These are phyloP conservation scores for Suillus sp. DNA, from an alignment of 768 basidiomycete species.

Conservation along the genomic window DNA sequence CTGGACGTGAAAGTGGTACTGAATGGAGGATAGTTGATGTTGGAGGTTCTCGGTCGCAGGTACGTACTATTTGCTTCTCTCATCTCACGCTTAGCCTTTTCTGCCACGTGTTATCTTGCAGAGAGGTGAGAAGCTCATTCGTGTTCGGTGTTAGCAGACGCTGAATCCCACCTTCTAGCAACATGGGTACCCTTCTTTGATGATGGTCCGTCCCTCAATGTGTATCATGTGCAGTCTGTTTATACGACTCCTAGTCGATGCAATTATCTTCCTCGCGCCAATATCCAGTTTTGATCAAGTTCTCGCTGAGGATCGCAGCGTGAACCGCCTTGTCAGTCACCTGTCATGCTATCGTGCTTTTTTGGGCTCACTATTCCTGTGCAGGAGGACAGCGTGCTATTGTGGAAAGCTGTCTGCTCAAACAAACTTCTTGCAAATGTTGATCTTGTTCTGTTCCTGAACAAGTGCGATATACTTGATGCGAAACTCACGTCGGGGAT, in stretches of 20 bases:
- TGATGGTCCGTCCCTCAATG: slow-evolving; percentile 37
- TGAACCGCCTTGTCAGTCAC: slow-evolving; percentile 49
- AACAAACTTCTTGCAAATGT: slow-evolving; percentile 72
- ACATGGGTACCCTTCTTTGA: slow-evolving; percentile 62
- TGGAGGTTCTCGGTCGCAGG: slow-evolving; percentile 54
- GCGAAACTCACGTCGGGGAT: slow-evolving; percentile 67
- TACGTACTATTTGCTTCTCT: slow-evolving; percentile 26
- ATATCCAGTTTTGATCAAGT: slow-evolving; percentile 61
- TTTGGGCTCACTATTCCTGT: not conserved
- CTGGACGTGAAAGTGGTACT: slow-evolving; percentile 50
- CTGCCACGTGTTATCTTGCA: slow-evolving; percentile 20
- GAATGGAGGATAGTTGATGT: slow-evolving; percentile 60
- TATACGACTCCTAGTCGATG: slow-evolving; percentile 33
- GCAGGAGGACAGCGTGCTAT: slow-evolving; percentile 74
- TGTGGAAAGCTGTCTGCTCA: slow-evolving; percentile 74
- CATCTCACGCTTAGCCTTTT: slow-evolving; percentile 1
- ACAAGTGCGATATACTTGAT: slow-evolving; percentile 78
- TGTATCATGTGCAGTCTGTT: not conserved
- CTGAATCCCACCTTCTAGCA: slow-evolving; percentile 27
- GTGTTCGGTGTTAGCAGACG: not conserved
- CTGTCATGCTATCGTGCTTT: not conserved
- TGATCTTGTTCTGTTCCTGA: slow-evolving; percentile 78
- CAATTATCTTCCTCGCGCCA: slow-evolving; percentile 62
- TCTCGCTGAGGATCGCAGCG: slow-evolving; percentile 50
- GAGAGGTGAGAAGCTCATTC: slow-evolving; percentile 33